phyloP scores from a whole-genome alignment of 1,284 basidiomycete species.

The Ceratobasidium sp. region DNA sequence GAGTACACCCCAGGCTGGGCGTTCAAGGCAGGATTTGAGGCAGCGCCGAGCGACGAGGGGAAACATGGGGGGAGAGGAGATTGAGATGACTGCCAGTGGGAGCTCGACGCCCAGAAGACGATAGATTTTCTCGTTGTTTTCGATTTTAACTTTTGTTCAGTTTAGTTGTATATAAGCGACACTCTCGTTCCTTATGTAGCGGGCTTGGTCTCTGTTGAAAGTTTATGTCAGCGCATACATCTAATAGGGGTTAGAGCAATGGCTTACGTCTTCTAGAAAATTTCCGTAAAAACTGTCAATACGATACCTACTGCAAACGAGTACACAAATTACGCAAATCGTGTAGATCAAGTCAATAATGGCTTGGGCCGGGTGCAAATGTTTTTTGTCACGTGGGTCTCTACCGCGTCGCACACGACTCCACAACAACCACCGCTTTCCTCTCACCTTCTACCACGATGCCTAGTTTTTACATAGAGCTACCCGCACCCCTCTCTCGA shows the following conservation, averaged over 20 bases:
- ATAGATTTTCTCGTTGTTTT: not conserved
- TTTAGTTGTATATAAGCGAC: not conserved
- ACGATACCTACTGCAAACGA: too few species aligned
- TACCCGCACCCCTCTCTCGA: constrained; percentile 9
- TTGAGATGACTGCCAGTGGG: constrained; percentile 27
- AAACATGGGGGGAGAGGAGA: constrained; percentile 29
- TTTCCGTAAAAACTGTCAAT: too few species aligned
- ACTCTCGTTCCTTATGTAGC: too few species aligned
- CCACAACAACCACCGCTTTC: constrained; percentile 16
- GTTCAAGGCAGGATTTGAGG: constrained; percentile 18
- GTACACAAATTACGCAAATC: too few species aligned
- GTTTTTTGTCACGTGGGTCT: constrained; percentile 14
- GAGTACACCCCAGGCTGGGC: constrained; percentile 5
- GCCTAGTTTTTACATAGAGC: constrained; percentile 8
- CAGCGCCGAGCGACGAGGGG: constrained; percentile 16
- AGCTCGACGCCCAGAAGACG: constrained; percentile 9
- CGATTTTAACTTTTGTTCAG: not conserved
- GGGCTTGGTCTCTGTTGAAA: too few species aligned
- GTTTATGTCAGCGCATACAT: not conserved
- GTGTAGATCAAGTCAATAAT: too few species aligned
- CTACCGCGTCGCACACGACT: not conserved
- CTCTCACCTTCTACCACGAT: not conserved
- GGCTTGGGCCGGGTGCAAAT: not conserved
- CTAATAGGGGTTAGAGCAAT: not conserved
- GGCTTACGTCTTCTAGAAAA: too few species aligned